Conservation (phyloP, 805 yeast genomes). For the Tanozyma kutaoensis region DNA sequence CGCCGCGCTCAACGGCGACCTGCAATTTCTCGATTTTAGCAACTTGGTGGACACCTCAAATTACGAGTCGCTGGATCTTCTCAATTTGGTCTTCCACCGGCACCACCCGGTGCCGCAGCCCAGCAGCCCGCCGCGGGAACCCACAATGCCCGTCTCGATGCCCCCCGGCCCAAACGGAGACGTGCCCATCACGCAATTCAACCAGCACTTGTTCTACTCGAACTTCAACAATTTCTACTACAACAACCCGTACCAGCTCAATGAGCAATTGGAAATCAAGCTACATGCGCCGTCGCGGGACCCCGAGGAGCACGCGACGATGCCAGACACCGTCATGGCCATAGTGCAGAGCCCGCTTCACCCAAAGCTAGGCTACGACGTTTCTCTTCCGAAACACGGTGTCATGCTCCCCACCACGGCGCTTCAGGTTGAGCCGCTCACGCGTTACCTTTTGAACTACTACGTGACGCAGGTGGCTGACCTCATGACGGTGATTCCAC, state of each 20-base stretch:
- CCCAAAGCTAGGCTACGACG: constrained; percentile 30
- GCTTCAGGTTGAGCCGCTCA: constrained; percentile 50
- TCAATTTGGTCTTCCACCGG: constrained; percentile 40
- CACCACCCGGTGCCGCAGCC: constrained; percentile 7
- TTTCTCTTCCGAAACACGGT: constrained; percentile 14
- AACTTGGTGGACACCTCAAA: constrained; percentile 1
- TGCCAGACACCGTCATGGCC: constrained; percentile 44
- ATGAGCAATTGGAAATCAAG: constrained; percentile 26
- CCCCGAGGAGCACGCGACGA: constrained; percentile 15
- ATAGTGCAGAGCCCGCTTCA: constrained; percentile 25
- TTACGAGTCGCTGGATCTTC: constrained; percentile 27
- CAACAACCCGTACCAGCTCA: constrained; percentile 23
- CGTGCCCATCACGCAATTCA: constrained; percentile 17
- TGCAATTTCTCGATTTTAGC: constrained; percentile 40
- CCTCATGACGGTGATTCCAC: constrained; percentile 56
- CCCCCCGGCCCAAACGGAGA: constrained; percentile 1
- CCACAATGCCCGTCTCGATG: not conserved
- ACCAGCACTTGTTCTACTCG: constrained; percentile 23
- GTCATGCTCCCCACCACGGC: constrained; percentile 42
- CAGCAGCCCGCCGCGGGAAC: not conserved
- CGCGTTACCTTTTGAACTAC: constrained; percentile 59
- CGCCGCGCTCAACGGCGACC: constrained; percentile 51
- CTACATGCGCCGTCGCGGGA: constrained; percentile 26
- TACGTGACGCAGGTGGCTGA: constrained; percentile 71
- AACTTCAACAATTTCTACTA: constrained; percentile 25